These are phyloP conservation scores for Acanthamoeba triangularis DNA, from an alignment of 208 protist species.

Conservation along the genomic window DNA sequence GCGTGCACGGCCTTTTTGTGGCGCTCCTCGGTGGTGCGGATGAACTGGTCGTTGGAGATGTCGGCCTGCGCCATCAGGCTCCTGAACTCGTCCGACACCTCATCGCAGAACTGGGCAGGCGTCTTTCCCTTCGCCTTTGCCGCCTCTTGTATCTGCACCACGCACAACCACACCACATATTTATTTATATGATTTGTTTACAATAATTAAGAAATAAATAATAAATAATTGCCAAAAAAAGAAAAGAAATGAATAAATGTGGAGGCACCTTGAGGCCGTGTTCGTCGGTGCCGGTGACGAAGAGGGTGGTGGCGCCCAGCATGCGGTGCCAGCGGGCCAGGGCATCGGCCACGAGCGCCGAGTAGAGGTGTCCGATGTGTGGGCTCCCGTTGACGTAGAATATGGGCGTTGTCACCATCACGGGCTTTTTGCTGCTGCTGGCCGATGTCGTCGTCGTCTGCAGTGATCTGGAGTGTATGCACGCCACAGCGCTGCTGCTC, in stretches of 20 bases:
- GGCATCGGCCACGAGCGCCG: constrained; percentile 91
- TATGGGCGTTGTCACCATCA: constrained; percentile 89
- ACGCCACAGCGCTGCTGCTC: no score
- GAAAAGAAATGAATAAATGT: no score
- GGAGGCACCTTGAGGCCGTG: constrained; percentile 98
- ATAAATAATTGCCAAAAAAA: no score
- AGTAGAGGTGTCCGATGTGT: constrained; percentile 95
- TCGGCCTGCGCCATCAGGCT: constrained; percentile 94
- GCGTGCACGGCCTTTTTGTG: constrained; percentile 93
- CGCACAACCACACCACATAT: no score
- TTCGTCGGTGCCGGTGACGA: constrained; percentile 99
- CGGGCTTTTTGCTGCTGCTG: constrained; percentile 75
- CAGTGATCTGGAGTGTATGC: background rate
- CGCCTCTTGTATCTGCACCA: constrained; percentile 78
- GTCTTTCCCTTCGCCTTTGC: constrained; percentile 74
- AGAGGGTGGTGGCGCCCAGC: constrained; percentile 94
- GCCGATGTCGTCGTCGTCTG: background rate
- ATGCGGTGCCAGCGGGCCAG: constrained; percentile 89
- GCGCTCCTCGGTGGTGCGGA: constrained; percentile 96
- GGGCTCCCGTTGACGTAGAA: constrained; percentile 91
- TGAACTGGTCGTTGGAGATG: constrained; percentile 97
- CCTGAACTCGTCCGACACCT: constrained; percentile 94
- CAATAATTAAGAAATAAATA: no score
- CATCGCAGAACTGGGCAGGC: constrained; percentile 95
- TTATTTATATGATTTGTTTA: background rate